Evolutionary conservation across 768 basidiomycete genomes (phyloP).

Genomic region (Pholiota microspora): DNA sequence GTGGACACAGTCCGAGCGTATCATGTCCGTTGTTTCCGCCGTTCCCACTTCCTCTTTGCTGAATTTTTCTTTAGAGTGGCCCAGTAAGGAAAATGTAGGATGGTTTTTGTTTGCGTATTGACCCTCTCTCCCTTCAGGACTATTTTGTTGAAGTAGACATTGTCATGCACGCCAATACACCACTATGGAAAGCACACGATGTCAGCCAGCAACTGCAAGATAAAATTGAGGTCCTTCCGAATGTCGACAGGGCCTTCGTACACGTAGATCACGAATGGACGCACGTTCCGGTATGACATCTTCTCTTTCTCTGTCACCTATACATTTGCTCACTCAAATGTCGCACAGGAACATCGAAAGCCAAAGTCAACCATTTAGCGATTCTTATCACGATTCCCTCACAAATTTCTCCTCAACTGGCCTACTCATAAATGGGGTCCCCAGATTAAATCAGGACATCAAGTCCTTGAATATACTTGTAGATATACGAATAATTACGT

Average conservation of each 20-base stretch:
- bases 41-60: conserved; percentile 6
- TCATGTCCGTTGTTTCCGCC: conserved; percentile 51
- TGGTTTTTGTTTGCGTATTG: neutral
- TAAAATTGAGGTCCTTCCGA: conserved; percentile 84
- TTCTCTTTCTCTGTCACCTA: neutral
- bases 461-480: neutral
- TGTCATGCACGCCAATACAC: conserved; percentile 87
- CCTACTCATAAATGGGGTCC: neutral
- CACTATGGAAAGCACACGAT: conserved; percentile 88
- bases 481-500: conserved; percentile 2
- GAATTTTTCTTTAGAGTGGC: conserved; percentile 50
- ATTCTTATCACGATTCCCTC: conserved; percentile 11
- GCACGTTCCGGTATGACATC: conserved; percentile 51
- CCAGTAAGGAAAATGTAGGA: conserved; percentile 41
- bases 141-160: conserved; percentile 96
- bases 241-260: conserved; percentile 91
- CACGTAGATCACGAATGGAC: conserved; percentile 94
- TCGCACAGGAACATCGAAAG: conserved; percentile 49
- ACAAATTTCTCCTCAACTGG: neutral
- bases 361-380: conserved; percentile 21
- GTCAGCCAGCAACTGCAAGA: conserved; percentile 82
- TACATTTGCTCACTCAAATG: conserved; percentile 1
- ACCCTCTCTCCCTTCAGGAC: conserved; percentile 41
- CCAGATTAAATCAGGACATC: conserved; percentile 10
- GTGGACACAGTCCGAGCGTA: conserved; percentile 94